Conservation (phyloP, 345 rosid species). For the Euphorbia pulcherrima region DNA sequence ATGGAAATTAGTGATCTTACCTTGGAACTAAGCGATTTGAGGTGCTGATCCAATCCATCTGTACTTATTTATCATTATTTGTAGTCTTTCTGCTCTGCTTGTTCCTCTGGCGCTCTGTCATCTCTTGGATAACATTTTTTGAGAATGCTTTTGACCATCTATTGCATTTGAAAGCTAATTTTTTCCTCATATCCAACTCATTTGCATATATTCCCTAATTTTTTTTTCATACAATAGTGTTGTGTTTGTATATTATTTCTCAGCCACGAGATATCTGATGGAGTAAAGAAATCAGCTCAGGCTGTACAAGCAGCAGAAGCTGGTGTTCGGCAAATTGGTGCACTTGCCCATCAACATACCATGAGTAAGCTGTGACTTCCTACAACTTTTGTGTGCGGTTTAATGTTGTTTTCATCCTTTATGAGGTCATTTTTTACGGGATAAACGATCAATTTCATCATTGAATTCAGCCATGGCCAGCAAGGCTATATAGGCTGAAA, state of each 20-base stretch:
- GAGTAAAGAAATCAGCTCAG: conserved; percentile 84
- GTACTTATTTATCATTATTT: background rate
- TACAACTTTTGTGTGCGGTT: background rate
- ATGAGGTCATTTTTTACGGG: background rate
- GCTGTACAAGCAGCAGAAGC: conserved; percentile 89
- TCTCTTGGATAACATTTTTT: background rate
- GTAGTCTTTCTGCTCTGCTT: background rate
- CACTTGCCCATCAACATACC: conserved; percentile 76
- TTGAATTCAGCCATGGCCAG: background rate
- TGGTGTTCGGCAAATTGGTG: conserved; percentile 74
- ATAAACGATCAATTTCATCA: background rate
- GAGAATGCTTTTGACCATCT: background rate
- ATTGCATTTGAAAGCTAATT: background rate
- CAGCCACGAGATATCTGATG: conserved; percentile 90
- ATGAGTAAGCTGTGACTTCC: conserved; percentile 46
- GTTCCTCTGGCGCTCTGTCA: background rate
- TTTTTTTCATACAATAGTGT: background rate
- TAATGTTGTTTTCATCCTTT: background rate
- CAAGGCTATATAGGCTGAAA: background rate
- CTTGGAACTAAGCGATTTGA: conserved; percentile 78
- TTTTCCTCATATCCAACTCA: background rate
- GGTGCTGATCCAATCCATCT: conserved; percentile 38
- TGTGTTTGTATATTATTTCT: background rate
- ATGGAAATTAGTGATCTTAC: conserved; percentile 99
- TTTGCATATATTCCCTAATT: background rate